Conservation (phyloP, 2,329 filamentous ascomycete species). For the Beauveria sp. region DNA sequence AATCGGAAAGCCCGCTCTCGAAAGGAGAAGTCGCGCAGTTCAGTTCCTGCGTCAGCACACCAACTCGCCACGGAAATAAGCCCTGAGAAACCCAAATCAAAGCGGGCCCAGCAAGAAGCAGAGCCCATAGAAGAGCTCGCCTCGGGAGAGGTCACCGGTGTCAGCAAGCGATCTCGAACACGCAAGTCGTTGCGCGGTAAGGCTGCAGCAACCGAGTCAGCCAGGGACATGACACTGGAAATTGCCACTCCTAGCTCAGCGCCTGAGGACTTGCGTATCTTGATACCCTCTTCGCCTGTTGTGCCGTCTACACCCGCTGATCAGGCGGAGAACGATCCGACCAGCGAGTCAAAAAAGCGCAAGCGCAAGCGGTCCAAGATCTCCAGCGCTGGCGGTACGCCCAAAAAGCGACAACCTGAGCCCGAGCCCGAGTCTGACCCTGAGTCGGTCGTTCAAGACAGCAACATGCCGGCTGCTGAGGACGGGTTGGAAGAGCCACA, state of each 20-base stretch:
- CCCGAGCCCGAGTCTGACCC: background rate
- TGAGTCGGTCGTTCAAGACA: background rate
- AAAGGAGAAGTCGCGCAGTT: background rate
- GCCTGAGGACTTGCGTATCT: background rate
- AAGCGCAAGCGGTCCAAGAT: slow-evolving; percentile 1
- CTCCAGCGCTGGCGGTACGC: background rate
- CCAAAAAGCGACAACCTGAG: background rate
- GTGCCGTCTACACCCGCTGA: background rate
- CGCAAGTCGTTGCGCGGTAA: slow-evolving; percentile 8
- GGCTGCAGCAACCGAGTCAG: background rate
- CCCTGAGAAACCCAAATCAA: background rate
- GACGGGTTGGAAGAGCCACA: background rate
- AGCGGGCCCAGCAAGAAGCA: background rate
- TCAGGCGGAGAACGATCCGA: background rate
- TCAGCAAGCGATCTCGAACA: background rate
- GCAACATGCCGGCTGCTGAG: background rate
- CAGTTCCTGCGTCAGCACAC: background rate
- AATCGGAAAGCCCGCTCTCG: background rate
- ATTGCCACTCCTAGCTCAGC: background rate
- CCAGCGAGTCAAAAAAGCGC: background rate
- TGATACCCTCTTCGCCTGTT: background rate
- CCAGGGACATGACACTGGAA: background rate
- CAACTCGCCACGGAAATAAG: background rate
- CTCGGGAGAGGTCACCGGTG: background rate
- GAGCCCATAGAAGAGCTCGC: background rate